Evolutionary conservation across 352 stramenopile species (phyloP), one percentile per base, ranked within the genome.

Genomic region (Globisporangium cylindrosporum): DNA sequence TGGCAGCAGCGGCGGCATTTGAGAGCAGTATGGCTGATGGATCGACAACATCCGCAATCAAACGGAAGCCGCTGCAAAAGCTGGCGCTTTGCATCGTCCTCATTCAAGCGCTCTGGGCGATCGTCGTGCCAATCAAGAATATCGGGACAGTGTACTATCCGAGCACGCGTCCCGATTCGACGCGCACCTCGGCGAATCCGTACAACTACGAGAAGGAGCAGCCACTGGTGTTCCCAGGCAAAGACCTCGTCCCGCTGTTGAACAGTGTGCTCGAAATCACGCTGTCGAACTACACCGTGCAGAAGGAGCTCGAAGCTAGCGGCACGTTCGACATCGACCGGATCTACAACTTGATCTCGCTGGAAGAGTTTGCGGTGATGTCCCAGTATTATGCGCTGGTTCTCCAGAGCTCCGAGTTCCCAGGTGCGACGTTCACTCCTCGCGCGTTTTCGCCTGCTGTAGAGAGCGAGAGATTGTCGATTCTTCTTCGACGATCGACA

Each of bases 301-400:
- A 66, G 24, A 57, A 69, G 4, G 65, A 86, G 25, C 69, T 86
- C 9, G 54, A 74, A 32, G 57, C 51, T 14, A 66, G 48, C 1
- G 74, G 74, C 6, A 62, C 66, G 1, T 80, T 82, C 14, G 78
- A 86, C 48, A 56, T 86, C 56, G 66, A 79, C 27, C 68, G 68
- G 12, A 73, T 86, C 29, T 74, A 72, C 62, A 76, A 71, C 34
- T 12, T 86, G 54, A 66, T 86, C 0, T 67, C 59, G 9, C 59
- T 82, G 0, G 74, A 81, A 3, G 76, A 76, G 9, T 73, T 82
- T 9, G 72, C 64, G 5, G 64, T 67, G 15, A 32, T 80, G 3
- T 65, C 76, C 2, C 70, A 78, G 64, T 80, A 83, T n/a, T 81
- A 82, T 57, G 67, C 78, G 10, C 69, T 86, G 3, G 66, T 82